phyloP scores from a whole-genome alignment of 2,329 filamentous ascomycete species.

The Colletotrichum sansevieriae region DNA sequence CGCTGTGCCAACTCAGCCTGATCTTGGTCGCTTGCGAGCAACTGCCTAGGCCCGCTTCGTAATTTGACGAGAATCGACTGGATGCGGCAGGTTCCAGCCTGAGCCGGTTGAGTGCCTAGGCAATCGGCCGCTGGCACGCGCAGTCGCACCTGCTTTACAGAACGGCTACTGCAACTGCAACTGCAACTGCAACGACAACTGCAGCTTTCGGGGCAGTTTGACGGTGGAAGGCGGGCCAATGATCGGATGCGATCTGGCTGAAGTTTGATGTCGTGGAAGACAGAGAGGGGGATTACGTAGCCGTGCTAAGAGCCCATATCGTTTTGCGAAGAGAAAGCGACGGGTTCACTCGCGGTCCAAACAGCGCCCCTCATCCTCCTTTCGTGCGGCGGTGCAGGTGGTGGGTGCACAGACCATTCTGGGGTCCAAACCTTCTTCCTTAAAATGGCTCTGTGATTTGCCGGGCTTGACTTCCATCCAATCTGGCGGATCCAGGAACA shows the following conservation, averaged over 20 bases:
- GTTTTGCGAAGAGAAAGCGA: slow-evolving; percentile 29
- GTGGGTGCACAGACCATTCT: slow-evolving; percentile 26
- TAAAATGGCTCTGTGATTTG: slow-evolving; percentile 11
- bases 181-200: slow-evolving; percentile 2
- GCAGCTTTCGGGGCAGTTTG: slow-evolving; percentile 33
- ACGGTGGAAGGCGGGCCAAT: background rate
- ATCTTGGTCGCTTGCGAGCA: slow-evolving; percentile 4
- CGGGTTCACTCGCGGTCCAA: slow-evolving; percentile 28
- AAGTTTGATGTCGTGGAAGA: slow-evolving; percentile 19
- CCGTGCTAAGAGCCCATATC: slow-evolving; percentile 1
- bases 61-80: slow-evolving; percentile 4
- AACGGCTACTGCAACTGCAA: background rate
- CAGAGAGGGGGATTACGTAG: slow-evolving; percentile 1
- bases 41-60: slow-evolving; percentile 1
- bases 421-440: slow-evolving; percentile 28
- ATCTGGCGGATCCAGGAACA: slow-evolving; percentile 35
- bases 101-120: background rate
- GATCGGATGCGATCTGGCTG: slow-evolving; percentile 25
- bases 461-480: slow-evolving; percentile 3
- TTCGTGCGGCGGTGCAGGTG: background rate
- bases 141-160: slow-evolving; percentile 19
- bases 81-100: slow-evolving; percentile 19
- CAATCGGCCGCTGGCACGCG: slow-evolving; percentile 1
- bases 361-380: slow-evolving; percentile 28
- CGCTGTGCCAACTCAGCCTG: background rate